phyloP scores from a whole-genome alignment of 441 rosid species.

The Mallotus repandus region DNA sequence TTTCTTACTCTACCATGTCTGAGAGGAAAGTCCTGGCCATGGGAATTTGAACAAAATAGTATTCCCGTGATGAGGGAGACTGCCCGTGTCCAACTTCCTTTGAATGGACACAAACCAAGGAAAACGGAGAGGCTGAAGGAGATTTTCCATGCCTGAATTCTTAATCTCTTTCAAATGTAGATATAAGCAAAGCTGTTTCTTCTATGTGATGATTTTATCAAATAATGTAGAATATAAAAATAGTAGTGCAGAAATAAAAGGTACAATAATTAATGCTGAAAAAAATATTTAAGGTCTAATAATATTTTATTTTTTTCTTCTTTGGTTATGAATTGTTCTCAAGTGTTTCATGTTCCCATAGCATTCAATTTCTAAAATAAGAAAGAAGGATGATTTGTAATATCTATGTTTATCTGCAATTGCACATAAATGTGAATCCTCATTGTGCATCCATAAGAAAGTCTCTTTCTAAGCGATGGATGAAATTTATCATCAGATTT shows the following conservation, averaged over 20 bases:
- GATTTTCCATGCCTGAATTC: neutral
- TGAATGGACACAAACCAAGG: too few species aligned
- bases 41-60: too few species aligned
- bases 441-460: neutral
- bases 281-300: neutral
- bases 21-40: neutral
- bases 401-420: neutral
- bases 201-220: neutral
- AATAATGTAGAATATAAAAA: neutral
- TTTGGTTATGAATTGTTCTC: neutral
- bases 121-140: neutral
- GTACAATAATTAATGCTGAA: neutral
- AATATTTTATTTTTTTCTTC: neutral
- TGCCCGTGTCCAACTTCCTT: too few species aligned
- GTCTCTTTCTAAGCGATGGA: neutral
- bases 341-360: neutral
- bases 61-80: too few species aligned
- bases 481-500: neutral
- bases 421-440: neutral
- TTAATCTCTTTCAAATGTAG: neutral
- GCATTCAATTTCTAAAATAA: neutral
- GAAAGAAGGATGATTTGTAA: neutral
- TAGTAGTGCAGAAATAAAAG: neutral
- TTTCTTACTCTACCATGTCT: neutral
- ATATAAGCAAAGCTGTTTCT: neutral